Conservation (phyloP, 2,329 filamentous ascomycete species). For the Monosporascus sp. region DNA sequence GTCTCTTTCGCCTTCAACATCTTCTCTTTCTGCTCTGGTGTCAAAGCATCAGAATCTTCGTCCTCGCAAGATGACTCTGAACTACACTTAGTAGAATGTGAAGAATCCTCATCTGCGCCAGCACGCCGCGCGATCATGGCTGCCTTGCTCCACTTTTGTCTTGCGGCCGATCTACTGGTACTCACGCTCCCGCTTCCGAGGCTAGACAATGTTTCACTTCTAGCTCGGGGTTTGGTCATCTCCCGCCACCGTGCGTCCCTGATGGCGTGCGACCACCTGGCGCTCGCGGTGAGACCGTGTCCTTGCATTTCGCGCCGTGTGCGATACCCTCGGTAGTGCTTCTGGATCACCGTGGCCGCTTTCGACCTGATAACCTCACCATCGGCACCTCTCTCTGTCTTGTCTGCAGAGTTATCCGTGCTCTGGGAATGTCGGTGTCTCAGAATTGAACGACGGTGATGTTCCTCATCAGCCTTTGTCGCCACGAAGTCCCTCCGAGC, state of each 20-base stretch:
- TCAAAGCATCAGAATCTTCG: slow-evolving; percentile 19
- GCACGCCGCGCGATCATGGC: slow-evolving; percentile 67
- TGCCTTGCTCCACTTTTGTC: slow-evolving; percentile 70
- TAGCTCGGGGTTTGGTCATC: slow-evolving; percentile 39
- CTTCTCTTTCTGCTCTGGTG: slow-evolving; percentile 33
- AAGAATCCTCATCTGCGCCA: slow-evolving; percentile 57
- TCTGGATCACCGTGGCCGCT: slow-evolving; percentile 57
- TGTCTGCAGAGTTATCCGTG: slow-evolving; percentile 2
- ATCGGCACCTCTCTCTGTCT: slow-evolving; percentile 8
- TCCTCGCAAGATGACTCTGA: slow-evolving; percentile 26
- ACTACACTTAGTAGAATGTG: slow-evolving; percentile 36
- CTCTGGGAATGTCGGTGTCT: slow-evolving; percentile 1
- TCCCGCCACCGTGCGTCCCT: slow-evolving; percentile 52
- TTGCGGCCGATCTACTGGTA: slow-evolving; percentile 38
- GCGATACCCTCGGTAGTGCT: slow-evolving; percentile 73
- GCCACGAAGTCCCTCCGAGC: slow-evolving; percentile 30
- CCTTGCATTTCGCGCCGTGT: slow-evolving; percentile 66
- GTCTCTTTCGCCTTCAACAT: slow-evolving; percentile 47
- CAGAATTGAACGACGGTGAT: slow-evolving; percentile 6
- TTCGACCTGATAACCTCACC: slow-evolving; percentile 25
- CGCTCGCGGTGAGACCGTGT: slow-evolving; percentile 61
- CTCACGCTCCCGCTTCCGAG: slow-evolving; percentile 7
- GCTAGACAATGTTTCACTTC: slow-evolving; percentile 15
- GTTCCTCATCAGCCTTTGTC: slow-evolving; percentile 16
- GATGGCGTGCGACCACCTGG: slow-evolving; percentile 65